These are phyloP conservation scores for Neurospora sp. DNA, from an alignment of 495 filamentous ascomycete genomes.

Conservation along the genomic window DNA sequence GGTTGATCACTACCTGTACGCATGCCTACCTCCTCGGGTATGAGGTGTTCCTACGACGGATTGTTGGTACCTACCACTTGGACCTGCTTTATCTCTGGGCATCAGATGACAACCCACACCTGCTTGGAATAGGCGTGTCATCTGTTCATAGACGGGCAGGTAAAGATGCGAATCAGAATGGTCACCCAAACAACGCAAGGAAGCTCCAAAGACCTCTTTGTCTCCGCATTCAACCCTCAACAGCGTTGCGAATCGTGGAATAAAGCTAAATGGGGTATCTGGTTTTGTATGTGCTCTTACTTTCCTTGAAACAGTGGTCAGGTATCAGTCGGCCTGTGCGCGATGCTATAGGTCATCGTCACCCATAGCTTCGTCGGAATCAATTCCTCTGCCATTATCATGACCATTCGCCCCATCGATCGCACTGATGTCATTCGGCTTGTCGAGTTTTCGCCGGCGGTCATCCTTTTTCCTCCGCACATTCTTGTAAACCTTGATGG, in stretches of 20 bases:
- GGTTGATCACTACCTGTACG: not conserved
- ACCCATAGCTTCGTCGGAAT: slow-evolving; percentile 3
- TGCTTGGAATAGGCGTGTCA: not conserved
- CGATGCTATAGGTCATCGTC: slow-evolving; percentile 19
- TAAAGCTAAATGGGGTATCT: not conserved
- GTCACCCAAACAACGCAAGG: not conserved
- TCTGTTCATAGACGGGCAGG: not conserved
- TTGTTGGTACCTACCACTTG: not conserved
- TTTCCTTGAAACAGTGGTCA: not conserved
- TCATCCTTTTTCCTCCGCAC: not conserved
- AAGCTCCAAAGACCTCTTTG: not conserved
- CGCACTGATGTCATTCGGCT: slow-evolving; percentile 3
- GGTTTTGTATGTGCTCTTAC: not conserved
- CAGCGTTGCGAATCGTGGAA: not conserved
- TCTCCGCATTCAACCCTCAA: not conserved
- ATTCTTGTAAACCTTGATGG: slow-evolving; percentile 32
- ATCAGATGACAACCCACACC: not conserved
- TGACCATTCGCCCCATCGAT: slow-evolving; percentile 3
- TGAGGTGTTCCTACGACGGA: not conserved
- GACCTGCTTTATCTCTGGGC: not conserved
- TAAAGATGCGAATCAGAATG: not conserved
- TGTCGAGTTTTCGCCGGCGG: not conserved
- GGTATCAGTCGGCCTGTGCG: slow-evolving; percentile 5
- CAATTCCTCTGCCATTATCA: not conserved
- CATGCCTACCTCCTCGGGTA: not conserved